Evolutionary conservation across 192 early-diverging fungal genomes (phyloP), one percentile per base, ranked within the genome.

Genomic region (Coemansia sp.): DNA sequence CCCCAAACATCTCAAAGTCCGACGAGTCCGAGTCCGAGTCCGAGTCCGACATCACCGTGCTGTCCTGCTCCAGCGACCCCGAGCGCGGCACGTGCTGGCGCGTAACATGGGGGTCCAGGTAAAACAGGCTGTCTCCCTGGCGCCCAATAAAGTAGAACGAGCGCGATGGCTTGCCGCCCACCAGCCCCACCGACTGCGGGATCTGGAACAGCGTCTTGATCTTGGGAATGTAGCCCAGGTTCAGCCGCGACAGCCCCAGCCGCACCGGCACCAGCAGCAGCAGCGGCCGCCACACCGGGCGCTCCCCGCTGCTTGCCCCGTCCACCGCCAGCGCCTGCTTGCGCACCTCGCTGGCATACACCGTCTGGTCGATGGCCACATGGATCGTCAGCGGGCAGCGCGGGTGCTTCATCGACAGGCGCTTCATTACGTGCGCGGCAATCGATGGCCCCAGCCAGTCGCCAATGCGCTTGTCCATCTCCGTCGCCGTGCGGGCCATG

Each of bases 381-480:
- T 80, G 71, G 17, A 80, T 74, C 3, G 64, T 62, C 49, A 71
- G 57, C 40, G 78, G 78, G 49, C 71, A 75, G 47, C 38, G 41
- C 15, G 62, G 34, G 45, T 80, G 78, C 53, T 64, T 66, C 40
- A 61, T 62, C n/a, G 71, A 55, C 38, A 75, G 60, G 3, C 71
- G 78, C 59, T 71, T 75, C 60, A 75, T 70, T 20, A 80, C 78
- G 23, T 80, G 78, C 8, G 78, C 78, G 0, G 60, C 78, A 40
- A 80, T 74, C 43, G 78, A 80, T 6, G 78, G 78, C 7, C 78
- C 69, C 28, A 80, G 64, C 78, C 78, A 80, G 61, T 74, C 71
- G 40, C 78, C 78, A 38, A 80, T 72, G 54, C 71, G 78, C 53
- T 75, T 74, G 46, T 80, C 65, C 63, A 80, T 75, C 15, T 70